Percentiles rank a stretch among this genome's conserved stretches.
Evolutionary conservation across 164 flowering plant genomes (phyloP).

Genomic region (Malania oleifera): DNA sequence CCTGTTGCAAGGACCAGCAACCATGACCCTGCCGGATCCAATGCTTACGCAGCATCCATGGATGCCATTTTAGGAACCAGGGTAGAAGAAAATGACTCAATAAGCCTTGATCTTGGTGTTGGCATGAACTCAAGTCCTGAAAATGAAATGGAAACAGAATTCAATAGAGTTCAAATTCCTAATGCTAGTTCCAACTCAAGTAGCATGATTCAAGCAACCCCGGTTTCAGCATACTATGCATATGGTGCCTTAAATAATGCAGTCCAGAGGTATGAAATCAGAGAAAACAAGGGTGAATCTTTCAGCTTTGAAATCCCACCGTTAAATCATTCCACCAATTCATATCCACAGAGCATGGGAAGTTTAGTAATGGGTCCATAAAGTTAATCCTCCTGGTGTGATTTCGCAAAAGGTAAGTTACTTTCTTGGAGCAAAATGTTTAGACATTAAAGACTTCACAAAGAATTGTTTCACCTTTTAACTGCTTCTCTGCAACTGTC

Average conservation of each 20-base stretch:
- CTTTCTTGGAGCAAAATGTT: background rate
- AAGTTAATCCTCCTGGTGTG: background rate
- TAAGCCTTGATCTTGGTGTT: slow-evolving; percentile 7
- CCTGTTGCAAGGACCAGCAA: background rate
- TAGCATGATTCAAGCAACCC: background rate
- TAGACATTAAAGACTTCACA: background rate
- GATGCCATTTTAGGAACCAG: slow-evolving; percentile 1
- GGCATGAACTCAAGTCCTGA: slow-evolving; percentile 6
- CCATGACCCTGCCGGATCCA: slow-evolving; percentile 9
- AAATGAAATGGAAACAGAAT: background rate
- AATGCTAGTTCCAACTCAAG: background rate
- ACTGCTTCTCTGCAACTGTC: background rate
- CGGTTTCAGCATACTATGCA: slow-evolving; percentile 1
- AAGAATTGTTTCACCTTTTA: background rate
- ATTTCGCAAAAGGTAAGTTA: background rate
- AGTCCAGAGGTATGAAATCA: background rate
- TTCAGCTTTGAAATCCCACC: background rate
- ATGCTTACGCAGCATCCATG: background rate
- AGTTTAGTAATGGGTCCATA: background rate
- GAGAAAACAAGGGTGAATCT: background rate
- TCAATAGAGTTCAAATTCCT: background rate
- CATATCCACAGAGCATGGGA: background rate
- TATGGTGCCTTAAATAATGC: background rate
- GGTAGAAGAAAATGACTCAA: slow-evolving; percentile 3
- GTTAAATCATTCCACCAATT: background rate